phyloP scores from a whole-genome alignment of 768 basidiomycete genomes.

The Mycena chlorophos region DNA sequence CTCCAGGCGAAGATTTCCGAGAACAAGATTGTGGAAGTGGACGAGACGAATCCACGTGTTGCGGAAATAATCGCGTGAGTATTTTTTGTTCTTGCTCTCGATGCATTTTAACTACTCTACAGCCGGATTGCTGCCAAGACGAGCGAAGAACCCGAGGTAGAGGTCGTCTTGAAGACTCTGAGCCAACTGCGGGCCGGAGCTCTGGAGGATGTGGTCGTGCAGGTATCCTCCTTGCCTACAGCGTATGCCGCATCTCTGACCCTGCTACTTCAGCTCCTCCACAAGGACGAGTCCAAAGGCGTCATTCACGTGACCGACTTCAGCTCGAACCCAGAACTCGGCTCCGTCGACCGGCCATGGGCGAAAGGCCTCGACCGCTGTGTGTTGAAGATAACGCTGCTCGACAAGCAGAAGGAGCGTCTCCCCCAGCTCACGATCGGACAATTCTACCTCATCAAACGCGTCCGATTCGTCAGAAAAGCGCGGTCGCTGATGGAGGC shows the following conservation, averaged over 20 bases:
- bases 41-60: conserved; percentile 14
- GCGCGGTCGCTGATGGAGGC: conserved; percentile 27
- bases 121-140: too few relatives aligned
- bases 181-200: neutral
- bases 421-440: conserved; percentile 41
- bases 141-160: neutral
- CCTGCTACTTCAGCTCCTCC: conserved; percentile 44
- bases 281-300: conserved; percentile 34
- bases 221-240: neutral
- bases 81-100: neutral
- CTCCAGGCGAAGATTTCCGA: conserved; percentile 56
- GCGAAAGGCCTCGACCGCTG: conserved; percentile 47
- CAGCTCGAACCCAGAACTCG: conserved; percentile 49
- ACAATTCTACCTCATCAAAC: conserved; percentile 47
- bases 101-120: neutral
- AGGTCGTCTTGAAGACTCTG: neutral
- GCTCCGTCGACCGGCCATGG: conserved; percentile 37
- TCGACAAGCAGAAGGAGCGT: conserved; percentile 46
- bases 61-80: conserved; percentile 2
- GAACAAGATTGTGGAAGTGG: conserved; percentile 45
- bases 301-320: conserved; percentile 67
- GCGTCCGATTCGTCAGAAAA: conserved; percentile 41
- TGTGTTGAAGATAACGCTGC: conserved; percentile 52
- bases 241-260: too few relatives aligned
- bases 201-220: neutral